Conservation (phyloP, 257 asterid genomes). For the Ocimum tenuiflorum region DNA sequence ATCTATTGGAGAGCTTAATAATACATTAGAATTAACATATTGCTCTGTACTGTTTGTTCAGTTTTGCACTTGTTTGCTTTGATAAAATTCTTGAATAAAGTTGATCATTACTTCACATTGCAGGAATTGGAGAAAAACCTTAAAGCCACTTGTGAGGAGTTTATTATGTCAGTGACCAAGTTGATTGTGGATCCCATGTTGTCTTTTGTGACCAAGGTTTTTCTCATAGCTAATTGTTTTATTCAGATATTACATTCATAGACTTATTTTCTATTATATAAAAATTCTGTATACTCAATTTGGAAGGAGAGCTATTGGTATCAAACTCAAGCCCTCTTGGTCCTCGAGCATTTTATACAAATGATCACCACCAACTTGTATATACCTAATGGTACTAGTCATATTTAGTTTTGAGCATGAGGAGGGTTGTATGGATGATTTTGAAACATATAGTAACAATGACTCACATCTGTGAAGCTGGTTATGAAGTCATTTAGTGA, state of each 20-base stretch:
- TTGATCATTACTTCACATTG: slow-evolving; percentile 25
- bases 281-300: too few species aligned
- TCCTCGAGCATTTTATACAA: too few species aligned
- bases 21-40: background rate
- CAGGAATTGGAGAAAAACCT: slow-evolving; percentile 98
- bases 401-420: slow-evolving; percentile 3
- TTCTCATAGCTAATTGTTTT: slow-evolving; percentile 1
- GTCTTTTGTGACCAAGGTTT: slow-evolving; percentile 91
- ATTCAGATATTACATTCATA: background rate
- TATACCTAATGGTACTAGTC: too few species aligned
- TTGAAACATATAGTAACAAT: background rate
- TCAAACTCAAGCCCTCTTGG: too few species aligned
- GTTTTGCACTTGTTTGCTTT: background rate
- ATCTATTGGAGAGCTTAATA: background rate
- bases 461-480: background rate
- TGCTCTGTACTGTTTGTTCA: background rate
- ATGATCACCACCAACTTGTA: too few species aligned
- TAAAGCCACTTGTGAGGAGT: slow-evolving; percentile 92
- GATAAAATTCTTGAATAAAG: slow-evolving; percentile 1
- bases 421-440: background rate
- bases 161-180: slow-evolving; percentile 94
- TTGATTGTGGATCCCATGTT: slow-evolving; percentile 93
- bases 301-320: too few species aligned
- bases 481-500: background rate
- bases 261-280: background rate